Conservation (phyloP, 164 flowering plant species). For the Berberis vulgaris region DNA sequence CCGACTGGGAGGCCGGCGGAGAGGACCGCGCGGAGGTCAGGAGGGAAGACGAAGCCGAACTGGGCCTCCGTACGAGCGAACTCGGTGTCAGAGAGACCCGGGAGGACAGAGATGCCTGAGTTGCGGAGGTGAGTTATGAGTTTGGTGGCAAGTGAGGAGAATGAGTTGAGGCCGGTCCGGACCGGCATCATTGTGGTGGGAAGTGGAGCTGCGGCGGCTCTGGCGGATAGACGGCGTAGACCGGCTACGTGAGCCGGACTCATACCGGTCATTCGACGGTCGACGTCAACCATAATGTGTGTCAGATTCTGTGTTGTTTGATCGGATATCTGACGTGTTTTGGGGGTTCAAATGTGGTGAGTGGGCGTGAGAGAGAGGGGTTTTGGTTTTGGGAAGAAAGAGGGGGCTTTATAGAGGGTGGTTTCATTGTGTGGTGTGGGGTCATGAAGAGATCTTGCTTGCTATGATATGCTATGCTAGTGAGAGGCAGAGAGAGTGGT, state of each 20-base stretch:
- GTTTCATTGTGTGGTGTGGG: background rate
- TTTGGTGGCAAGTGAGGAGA: constrained; percentile 53
- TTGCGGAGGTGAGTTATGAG: constrained; percentile 54
- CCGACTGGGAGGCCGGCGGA: constrained; percentile 61
- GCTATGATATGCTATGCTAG: background rate
- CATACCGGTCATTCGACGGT: constrained; percentile 71
- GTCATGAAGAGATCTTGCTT: background rate
- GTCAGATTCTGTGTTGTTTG: background rate
- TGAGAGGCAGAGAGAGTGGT: too few species aligned
- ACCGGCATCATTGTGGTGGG: constrained; percentile 33
- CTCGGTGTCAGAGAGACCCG: constrained; percentile 74
- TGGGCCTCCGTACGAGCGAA: constrained; percentile 79
- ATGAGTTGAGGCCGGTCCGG: constrained; percentile 55
- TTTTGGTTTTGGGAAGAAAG: background rate
- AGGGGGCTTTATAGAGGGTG: background rate
- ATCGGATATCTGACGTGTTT: background rate
- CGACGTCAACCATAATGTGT: constrained; percentile 84
- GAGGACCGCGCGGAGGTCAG: constrained; percentile 71
- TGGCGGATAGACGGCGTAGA: constrained; percentile 82
- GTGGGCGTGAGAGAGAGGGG: background rate
- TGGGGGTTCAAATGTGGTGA: background rate
- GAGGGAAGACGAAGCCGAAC: constrained; percentile 88
- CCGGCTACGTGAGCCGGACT: constrained; percentile 88
- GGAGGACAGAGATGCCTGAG: constrained; percentile 51
- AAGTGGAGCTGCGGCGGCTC: constrained; percentile 59